A percentile compares a stretch with the other conserved stretches of the same genome.
phyloP scores from a whole-genome alignment of 805 yeast species.

The Scheffersomyces spartinae region DNA sequence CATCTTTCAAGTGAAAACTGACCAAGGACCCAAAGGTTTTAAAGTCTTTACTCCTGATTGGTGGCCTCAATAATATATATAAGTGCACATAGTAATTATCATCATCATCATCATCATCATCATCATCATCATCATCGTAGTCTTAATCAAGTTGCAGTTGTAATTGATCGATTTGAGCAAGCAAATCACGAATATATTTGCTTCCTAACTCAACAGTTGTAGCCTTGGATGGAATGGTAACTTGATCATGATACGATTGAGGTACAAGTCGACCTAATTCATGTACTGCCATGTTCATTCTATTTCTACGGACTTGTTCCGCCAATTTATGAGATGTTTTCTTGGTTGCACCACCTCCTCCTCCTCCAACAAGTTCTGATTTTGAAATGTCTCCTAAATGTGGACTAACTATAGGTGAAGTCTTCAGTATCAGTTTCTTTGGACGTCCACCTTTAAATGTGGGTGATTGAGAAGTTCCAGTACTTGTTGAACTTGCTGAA shows the following conservation, averaged over 20 bases:
- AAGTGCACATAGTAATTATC: not conserved
- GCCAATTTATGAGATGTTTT: constrained; percentile 81
- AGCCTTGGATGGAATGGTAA: constrained; percentile 74
- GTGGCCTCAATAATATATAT: constrained; percentile 46
- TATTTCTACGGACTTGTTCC: constrained; percentile 89
- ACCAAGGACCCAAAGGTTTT: constrained; percentile 24
- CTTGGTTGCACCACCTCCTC: too few species aligned
- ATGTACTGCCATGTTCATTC: constrained; percentile 79
- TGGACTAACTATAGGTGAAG: too few species aligned
- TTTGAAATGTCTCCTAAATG: too few species aligned
- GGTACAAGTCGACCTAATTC: constrained; percentile 66
- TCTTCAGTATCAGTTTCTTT: too few species aligned
- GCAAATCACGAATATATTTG: constrained; percentile 40
- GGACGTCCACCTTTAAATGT: too few species aligned
- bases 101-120: too few species aligned
- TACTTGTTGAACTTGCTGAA: constrained; percentile 6
- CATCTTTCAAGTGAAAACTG: constrained; percentile 13
- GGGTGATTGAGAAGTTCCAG: constrained; percentile 1
- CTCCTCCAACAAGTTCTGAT: too few species aligned
- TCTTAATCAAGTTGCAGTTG: too few species aligned
- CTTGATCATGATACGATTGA: constrained; percentile 41
- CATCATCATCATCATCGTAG: too few species aligned
- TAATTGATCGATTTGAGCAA: constrained; percentile 21
- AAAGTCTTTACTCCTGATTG: constrained; percentile 55
- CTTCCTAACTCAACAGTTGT: constrained; percentile 90